phyloP scores from a whole-genome alignment of 768 basidiomycete species.

The Tulasnella sp. region DNA sequence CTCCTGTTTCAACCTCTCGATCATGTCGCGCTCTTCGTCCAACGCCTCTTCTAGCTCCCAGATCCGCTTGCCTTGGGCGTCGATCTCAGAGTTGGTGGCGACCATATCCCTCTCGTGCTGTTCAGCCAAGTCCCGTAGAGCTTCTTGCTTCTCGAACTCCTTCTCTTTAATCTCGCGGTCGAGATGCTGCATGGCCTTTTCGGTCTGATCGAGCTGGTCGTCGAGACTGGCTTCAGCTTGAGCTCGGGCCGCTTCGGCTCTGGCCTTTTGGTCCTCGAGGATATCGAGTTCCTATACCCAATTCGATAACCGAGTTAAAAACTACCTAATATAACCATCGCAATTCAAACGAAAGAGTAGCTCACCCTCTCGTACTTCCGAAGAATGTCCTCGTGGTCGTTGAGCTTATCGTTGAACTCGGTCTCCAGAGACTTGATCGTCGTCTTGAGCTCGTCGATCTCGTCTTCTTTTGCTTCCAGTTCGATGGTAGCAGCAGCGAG shows the following conservation, averaged over 20 bases:
- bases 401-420: neutral
- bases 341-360: neutral
- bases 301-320: neutral
- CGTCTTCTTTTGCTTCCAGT: conserved; percentile 57
- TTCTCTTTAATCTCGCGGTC: conserved; percentile 3
- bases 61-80: conserved; percentile 70
- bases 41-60: conserved; percentile 82
- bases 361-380: neutral
- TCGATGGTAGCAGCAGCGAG: conserved; percentile 78
- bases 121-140: conserved; percentile 44
- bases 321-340: neutral
- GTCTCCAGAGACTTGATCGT: conserved; percentile 32
- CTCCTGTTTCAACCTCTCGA: conserved; percentile 64
- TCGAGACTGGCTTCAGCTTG: conserved; percentile 30
- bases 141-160: conserved; percentile 9
- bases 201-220: conserved; percentile 1
- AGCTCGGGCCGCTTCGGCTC: conserved; percentile 23
- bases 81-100: conserved; percentile 67
- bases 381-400: neutral
- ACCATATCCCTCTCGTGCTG: conserved; percentile 71
- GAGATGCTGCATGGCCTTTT: conserved; percentile 18
- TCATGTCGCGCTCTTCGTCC: conserved; percentile 47
- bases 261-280: conserved; percentile 30
- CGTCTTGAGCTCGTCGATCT: conserved; percentile 26
- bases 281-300: conserved; percentile 47